Evolutionary conservation across 495 filamentous ascomycete species (phyloP), one percentile per base, ranked within the genome.

Genomic region (Aspergillus hancockii): DNA sequence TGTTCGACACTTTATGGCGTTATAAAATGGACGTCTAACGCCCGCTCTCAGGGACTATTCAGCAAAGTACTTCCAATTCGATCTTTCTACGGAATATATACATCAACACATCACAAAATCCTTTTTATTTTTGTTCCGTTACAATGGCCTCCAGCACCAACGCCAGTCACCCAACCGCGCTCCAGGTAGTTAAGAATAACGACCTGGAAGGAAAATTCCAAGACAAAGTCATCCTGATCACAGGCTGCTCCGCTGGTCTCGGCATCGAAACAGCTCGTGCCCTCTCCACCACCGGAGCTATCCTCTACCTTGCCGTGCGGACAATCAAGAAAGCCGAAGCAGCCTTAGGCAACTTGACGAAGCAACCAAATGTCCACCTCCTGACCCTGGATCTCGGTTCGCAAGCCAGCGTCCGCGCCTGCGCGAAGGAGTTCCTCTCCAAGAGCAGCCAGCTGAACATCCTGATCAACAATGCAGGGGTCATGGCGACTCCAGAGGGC

Each of bases 191-290:
- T 57, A 28, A 76, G 52, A 81, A 83, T 56, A 67, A 84, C 40
- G 60, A 59, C 16, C 55, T 80, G 12, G 56, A 70, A 23, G 73
- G 71, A 34, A 71, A 69, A 18, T 55, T 79, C 12, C 57, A 32
- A 0, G 77, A 67, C 56, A 81, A 83, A 68, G 72, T 78, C 31
- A 68, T 83, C 50, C 43, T 85, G 31, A 71, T 85, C 53, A 85
- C 81, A 3, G 82, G 83, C 21, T 63, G 57, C 31, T 76, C 78
- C 14, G 73, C 77, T 0, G 82, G 83, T 10, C 75, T 85, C 34
- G 83, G 83, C 3, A 67, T 81, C 57, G 76, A 83, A 61, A 83
- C 77, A 1, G 78, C 75, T 3, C 67, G 71, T 28, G 77, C 81
- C 5, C 62, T 85, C 8, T 65, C 64, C 45, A 59, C 69, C n/a